Evolutionary conservation across 2,329 filamentous ascomycete genomes (phyloP), one percentile per base, ranked within the genome.

Genomic region (Paracamarosporium sp.): DNA sequence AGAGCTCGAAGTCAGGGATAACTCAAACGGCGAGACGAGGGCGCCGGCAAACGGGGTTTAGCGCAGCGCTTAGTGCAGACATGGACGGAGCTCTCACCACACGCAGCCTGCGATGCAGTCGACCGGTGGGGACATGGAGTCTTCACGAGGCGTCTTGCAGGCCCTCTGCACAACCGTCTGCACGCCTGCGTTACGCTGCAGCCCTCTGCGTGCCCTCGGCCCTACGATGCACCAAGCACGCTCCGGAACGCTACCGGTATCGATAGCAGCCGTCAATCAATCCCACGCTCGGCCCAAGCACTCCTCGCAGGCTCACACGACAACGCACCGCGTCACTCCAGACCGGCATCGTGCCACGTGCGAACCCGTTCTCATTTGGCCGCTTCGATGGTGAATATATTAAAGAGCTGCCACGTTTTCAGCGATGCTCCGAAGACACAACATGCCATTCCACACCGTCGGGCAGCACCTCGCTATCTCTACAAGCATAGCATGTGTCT

Each of bases 1-100:
- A 25, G 17, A 41, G 35, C 25, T 51, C 27, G 24, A 59, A 66
- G 69, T 71, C 70, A 73, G 70, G 70, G 70, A 68, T 70, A 60
- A 59, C 53, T 60, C 57, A 61, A 61, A 63, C 61, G 40, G 55
- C 58, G 40, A 56, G 62, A 62, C 59, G 53, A 56, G 57, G 41
- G 60, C 17, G 27, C 27, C 43, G 43, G 25, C 40, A 4, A 30
- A 28, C 17, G 43, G 24, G 36, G 45, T 35, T 41, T 51, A 51
- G 48, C 48, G 48, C 27, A 41, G 28, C 36, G 25, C 35, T 51
- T 51, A 27, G 33, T 48, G 45, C 45, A 48, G 45, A 36, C 30
- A 24, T 35, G 17, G 30, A 7, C 20, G 45, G 41, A 15, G 41
- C 25, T 45, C 41, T 45, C 44, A 47, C 28, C 28, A 35, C 28